Base-by-base conservation (phyloP, 805 yeast genomes). In the Pichia manshurica region DNA sequence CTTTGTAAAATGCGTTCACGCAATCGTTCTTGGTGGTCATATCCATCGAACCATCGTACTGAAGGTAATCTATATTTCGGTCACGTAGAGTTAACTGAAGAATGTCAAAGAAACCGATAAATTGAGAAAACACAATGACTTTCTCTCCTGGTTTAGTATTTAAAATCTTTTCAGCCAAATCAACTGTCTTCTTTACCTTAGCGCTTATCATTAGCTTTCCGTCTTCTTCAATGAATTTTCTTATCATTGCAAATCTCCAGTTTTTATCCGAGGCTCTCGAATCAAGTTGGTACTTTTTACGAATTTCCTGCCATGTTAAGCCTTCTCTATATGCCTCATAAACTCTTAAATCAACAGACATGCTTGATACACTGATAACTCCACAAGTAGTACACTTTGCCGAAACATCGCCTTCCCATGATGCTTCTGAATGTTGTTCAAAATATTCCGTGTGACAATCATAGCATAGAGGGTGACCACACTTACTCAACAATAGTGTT, bases 21-120 rank as follows among this genome's bases (percentile, higher is more conserved):
- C 81, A 74, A 5, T 70, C 70, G 55, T 86, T 81, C 55, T 96
- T 82, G 17, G 73, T 73, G 23, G 74, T 77, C 3, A 87, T 74
- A 46, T 71, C 71, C 96, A 91, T 85, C 4, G 81, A 69, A 15
- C 99, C 99, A 56, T 87, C 91, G 64, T 89, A 93, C 49, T 83
- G 69, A 41, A 85, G 66, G 58, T 65, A 78, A 13, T 66, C 68
- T 19, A 81, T 72, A 16, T 71, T 62, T 25, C 73, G 70, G 13
- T 69, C 67, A 10, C 66, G 67, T 55, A 89, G 68, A 12, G 78
- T 75, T 48, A 78, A 69, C 17, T 71, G 69, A 42, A 85, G 58
- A 21, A 91, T 62, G 46, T 84, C 89, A 61, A 93, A 84, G 58
- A 87, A 77, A 3, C 83, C 68, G 2, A 93, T 84, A 65, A 95